These are phyloP conservation scores for Nadsonia commutata DNA, from an alignment of 1,139 yeast genomes.

Conservation along the genomic window DNA sequence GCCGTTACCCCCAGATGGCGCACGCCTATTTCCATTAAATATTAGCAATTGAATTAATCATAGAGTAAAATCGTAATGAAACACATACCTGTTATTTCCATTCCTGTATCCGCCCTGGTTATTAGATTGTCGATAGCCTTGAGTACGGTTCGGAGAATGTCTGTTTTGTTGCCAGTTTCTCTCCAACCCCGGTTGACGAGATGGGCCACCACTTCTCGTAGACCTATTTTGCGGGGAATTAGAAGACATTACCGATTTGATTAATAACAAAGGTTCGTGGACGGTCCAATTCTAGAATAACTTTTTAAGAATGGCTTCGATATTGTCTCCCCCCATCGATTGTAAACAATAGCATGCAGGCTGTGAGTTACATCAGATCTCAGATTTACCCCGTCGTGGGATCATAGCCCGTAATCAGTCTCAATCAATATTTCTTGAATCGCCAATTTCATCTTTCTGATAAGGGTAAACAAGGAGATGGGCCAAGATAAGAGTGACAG, in stretches of 20 bases:
- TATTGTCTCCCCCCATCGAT: background rate
- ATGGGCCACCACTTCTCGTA: slow-evolving; percentile 4
- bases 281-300: too few relatives aligned
- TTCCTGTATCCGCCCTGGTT: too few relatives aligned
- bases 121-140: background rate
- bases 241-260: background rate
- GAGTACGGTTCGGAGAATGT: slow-evolving; percentile 7
- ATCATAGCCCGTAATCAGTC: background rate
- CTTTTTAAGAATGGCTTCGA: too few relatives aligned
- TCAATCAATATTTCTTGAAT: background rate
- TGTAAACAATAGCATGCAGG: background rate
- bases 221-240: background rate
- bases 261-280: background rate
- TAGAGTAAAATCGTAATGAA: too few relatives aligned
- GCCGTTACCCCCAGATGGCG: too few relatives aligned
- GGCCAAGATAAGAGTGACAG: background rate
- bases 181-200: slow-evolving; percentile 11
- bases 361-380: background rate
- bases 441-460: background rate
- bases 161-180: slow-evolving; percentile 12
- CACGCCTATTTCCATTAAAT: too few relatives aligned
- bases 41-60: too few relatives aligned
- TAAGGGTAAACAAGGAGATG: background rate
- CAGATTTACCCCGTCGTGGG: background rate
- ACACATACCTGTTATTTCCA: too few relatives aligned